Conservation (phyloP, 257 asterid species). For the Przewalskia tangutica region DNA sequence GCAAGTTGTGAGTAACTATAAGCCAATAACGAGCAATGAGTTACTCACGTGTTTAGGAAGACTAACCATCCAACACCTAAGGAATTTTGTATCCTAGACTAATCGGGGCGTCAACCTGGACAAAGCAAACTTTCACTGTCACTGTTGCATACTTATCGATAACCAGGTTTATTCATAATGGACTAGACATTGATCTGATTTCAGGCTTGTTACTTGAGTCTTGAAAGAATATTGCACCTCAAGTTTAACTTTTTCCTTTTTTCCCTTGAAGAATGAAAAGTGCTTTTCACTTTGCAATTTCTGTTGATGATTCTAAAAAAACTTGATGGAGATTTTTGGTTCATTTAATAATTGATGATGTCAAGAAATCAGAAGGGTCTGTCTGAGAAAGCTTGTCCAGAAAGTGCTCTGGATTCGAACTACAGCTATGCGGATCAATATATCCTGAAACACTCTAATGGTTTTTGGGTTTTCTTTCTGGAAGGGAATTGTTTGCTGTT, state of each 20-base stretch:
- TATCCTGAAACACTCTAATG: neutral
- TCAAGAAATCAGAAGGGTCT: neutral
- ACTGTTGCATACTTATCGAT: neutral
- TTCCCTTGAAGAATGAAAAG: neutral
- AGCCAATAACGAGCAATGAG: neutral
- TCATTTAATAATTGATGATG: neutral
- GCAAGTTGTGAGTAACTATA: neutral
- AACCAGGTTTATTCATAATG: neutral
- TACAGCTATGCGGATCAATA: neutral
- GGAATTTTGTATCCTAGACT: neutral
- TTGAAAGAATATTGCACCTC: neutral
- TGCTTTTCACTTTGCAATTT: neutral
- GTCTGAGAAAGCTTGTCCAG: neutral
- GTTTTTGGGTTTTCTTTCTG: neutral
- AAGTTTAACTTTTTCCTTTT: neutral
- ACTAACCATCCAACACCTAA: neutral
- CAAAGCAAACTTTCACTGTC: neutral
- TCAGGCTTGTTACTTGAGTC: neutral
- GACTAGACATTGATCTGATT: neutral
- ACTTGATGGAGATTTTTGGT: neutral
- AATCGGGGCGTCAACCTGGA: neutral
- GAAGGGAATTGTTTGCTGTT: neutral
- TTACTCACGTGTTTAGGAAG: neutral
- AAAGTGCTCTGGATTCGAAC: neutral
- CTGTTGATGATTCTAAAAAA: neutral